Conservation (phyloP, 2,329 filamentous ascomycete genomes). For the Botrytis squamosa region DNA sequence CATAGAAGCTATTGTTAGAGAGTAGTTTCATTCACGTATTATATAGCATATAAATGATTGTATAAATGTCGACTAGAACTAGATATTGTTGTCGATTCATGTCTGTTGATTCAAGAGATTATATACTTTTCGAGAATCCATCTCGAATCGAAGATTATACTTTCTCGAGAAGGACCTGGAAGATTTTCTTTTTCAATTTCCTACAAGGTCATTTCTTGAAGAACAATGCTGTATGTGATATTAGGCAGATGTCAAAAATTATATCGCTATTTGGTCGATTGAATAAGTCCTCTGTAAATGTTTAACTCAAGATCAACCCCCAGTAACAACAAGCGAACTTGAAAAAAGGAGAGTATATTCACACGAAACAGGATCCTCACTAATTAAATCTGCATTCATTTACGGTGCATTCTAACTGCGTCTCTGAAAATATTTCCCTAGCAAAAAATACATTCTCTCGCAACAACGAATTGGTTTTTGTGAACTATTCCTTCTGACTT, state of each 20-base stretch:
- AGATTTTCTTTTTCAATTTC: not conserved
- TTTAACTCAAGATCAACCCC: not conserved
- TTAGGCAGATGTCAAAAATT: not conserved
- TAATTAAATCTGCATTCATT: no score
- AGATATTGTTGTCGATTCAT: not conserved
- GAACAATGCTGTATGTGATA: not conserved
- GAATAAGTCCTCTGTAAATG: not conserved
- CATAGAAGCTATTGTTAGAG: not conserved
- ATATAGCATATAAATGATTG: not conserved
- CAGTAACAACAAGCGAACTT: not conserved
- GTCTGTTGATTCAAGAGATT: not conserved
- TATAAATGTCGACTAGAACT: not conserved
- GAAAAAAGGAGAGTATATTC: not conserved
- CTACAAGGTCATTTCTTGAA: not conserved
- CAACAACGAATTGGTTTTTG: not conserved
- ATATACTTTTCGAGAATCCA: not conserved
- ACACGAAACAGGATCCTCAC: not conserved
- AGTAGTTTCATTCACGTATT: not conserved
- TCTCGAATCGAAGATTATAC: not conserved
- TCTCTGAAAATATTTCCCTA: no score
- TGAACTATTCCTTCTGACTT: not conserved
- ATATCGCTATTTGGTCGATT: not conserved
- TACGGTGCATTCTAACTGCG: fast-evolving
- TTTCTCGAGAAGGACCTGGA: not conserved
- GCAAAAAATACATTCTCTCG: not conserved